Evolutionary conservation across 345 rosid species (phyloP).

Genomic region (Eucalyptus sp.): DNA sequence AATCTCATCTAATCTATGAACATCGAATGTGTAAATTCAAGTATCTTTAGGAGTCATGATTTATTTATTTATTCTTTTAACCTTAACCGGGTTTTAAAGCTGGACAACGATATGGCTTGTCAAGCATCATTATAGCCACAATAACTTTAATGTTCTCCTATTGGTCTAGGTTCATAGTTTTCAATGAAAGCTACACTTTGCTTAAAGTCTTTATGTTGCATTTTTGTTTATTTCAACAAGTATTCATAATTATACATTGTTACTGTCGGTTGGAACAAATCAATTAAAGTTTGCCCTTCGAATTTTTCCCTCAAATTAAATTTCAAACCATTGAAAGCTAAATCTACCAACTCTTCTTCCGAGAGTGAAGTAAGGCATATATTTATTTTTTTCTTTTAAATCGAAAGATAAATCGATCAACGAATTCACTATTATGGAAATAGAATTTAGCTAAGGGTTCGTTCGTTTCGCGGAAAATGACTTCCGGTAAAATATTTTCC

Average conservation of each 20-base stretch:
- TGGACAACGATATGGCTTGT: not conserved
- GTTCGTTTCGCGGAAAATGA: no score
- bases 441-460: not conserved
- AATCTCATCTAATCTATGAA: not conserved
- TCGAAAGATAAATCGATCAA: not conserved
- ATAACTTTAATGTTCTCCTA: not conserved
- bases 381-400: no score
- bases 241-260: accelerated
- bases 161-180: not conserved
- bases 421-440: not conserved
- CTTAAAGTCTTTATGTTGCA: not conserved
- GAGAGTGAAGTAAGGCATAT: not conserved
- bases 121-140: not conserved
- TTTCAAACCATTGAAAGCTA: no score
- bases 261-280: accelerated
- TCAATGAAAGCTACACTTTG: no score
- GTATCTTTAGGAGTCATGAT: not conserved
- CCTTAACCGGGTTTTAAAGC: not conserved
- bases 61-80: no score
- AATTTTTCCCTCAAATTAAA: no score
- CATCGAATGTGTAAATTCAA: no score
- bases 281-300: not conserved
- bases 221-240: not conserved
- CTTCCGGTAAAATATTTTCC: no score
- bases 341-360: no score